Evolutionary conservation across 108 stramenopile species (phyloP).

Genomic region (Bacterosira constricta): DNA sequence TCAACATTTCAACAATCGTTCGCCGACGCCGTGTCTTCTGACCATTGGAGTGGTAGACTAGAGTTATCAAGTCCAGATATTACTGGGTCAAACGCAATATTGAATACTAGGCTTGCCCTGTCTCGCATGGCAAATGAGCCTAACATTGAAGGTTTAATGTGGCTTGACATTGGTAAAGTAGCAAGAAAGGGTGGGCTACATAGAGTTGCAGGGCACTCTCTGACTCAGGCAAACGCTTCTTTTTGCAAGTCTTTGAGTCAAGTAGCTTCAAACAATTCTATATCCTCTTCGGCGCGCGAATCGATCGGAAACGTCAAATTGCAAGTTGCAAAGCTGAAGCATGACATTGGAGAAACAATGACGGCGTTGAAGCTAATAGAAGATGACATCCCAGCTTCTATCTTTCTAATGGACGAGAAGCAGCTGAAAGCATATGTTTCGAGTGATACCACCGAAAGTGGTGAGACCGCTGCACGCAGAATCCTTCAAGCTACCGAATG

Average conservation of each 20-base stretch:
- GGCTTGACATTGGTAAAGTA: slow-evolving; percentile 67
- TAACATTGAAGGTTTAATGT: slow-evolving; percentile 68
- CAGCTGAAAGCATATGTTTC: slow-evolving; percentile 20
- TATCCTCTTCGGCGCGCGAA: slow-evolving; percentile 30
- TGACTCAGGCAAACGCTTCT: slow-evolving; percentile 65
- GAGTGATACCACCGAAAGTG: slow-evolving; percentile 27
- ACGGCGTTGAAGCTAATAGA: slow-evolving; percentile 74
- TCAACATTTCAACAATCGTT: slow-evolving; percentile 21
- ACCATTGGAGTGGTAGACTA: slow-evolving; percentile 58
- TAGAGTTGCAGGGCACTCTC: slow-evolving; percentile 65
- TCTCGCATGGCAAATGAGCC: slow-evolving; percentile 63
- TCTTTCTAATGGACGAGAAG: slow-evolving; percentile 34
- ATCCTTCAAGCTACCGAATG: slow-evolving; percentile 79
- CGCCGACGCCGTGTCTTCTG: slow-evolving; percentile 44
- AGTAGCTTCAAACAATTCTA: background rate
- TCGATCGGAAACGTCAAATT: slow-evolving; percentile 51
- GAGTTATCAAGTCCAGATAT: slow-evolving; percentile 34
- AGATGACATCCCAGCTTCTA: slow-evolving; percentile 39
- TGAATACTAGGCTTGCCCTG: slow-evolving; percentile 71
- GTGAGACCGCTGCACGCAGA: slow-evolving; percentile 50
- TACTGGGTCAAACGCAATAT: slow-evolving; percentile 53
- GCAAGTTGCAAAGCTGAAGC: slow-evolving; percentile 84
- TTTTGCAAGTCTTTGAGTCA: slow-evolving; percentile 21
- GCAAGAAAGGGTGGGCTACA: slow-evolving; percentile 67
- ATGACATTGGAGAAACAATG: slow-evolving; percentile 58